These are phyloP conservation scores for Alliaria petiolata DNA, from an alignment of 345 rosid species.

Conservation along the genomic window DNA sequence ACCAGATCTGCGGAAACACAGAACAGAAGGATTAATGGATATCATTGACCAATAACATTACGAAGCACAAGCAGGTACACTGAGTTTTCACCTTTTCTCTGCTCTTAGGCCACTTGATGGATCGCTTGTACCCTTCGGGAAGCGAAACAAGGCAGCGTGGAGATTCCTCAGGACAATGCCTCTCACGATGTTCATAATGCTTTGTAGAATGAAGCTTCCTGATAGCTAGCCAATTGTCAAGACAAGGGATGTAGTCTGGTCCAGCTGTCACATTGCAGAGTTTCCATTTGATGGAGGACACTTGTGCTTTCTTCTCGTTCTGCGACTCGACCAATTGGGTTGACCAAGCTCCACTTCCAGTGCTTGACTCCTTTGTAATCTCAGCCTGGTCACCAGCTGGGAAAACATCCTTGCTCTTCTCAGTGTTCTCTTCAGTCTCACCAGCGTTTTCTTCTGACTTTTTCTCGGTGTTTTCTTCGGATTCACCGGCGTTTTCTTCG, in stretches of 20 bases:
- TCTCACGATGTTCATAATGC: constrained; percentile 94
- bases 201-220: constrained; percentile 56
- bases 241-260: constrained; percentile 94
- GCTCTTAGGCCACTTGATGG: constrained; percentile 90
- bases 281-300: constrained; percentile 53
- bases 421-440: constrained; percentile 23
- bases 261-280: constrained; percentile 85
- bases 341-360: constrained; percentile 65
- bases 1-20: constrained; percentile 55
- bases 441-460: constrained; percentile 23
- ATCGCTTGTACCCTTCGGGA: constrained; percentile 66
- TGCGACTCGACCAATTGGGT: constrained; percentile 82
- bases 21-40: constrained; percentile 11
- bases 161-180: constrained; percentile 88
- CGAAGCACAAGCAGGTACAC: background rate
- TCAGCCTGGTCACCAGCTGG: constrained; percentile 58
- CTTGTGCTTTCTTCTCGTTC: constrained; percentile 73
- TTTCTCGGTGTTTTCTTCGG: constrained; percentile 32
- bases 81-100: constrained; percentile 56
- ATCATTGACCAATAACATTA: background rate
- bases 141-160: constrained; percentile 80
- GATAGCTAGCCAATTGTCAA: constrained; percentile 78
- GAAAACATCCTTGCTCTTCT: constrained; percentile 40
- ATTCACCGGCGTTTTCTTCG: constrained; percentile 18
- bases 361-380: constrained; percentile 57